Base-by-base conservation (phyloP, 73 alveolate species). In the Paramecium octaurelia region DNA sequence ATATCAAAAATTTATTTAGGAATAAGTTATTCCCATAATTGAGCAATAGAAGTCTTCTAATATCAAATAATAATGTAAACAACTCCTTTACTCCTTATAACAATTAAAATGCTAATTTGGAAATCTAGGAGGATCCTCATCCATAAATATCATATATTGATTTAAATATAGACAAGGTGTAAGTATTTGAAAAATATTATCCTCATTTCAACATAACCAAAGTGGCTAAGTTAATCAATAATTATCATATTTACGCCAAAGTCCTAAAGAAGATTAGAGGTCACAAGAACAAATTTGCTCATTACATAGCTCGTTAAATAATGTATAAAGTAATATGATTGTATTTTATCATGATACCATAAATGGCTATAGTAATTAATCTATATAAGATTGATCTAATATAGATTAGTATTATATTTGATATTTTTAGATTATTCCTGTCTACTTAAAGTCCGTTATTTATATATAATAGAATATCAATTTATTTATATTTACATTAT, bases 121-220 rank as follows among this genome's bases (percentile, higher is more conserved):
- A 68, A 34, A n/a, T 3, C 29, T 24, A 68, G 27, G 84, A 68
- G 9, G 84, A 68, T 7, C n/a, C 2, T 31, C 84, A 27, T 31
- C 54, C 27, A 4, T 23, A 27, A 68, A 20, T 21, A 20, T 14
- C 9, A 14, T 24, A 31, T 31, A 68, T 4, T 27, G 87, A 73
- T 73, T 1, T 36, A 8, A 36, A 21, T 8, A 38, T 73, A 0
- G 87, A 73, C n/a, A 73, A 43, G 40, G 87, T 73, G 4, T 6
- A 10, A 35, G 68, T 34, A 36, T 73, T 29, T 73, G 87, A 73
- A 73, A 31, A 36, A 29, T 73, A 73, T 27, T 73, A 73, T 36
- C 87, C 87, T 73, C 59, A 73, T 73, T 73, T 35, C 35, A 73
- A 73, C 20, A 73, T 73, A 12, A 35, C 87, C 12, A 73, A 73